phyloP scores from a whole-genome alignment of 352 stramenopile genomes.

The Phytopythium aichiense region DNA sequence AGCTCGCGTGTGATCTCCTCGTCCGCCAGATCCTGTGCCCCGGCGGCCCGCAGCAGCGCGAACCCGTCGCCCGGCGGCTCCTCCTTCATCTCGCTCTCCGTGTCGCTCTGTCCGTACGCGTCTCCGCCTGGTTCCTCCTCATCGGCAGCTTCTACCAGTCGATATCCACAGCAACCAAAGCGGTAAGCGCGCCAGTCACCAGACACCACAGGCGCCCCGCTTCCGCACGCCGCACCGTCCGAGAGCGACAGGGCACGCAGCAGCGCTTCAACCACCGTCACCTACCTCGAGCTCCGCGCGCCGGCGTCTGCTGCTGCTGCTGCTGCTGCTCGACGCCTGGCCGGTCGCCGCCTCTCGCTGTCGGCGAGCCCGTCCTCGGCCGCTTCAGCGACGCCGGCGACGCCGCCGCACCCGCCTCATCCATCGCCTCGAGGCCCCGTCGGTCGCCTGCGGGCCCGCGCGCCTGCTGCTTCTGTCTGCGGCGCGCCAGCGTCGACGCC shows the following conservation, averaged over 20 bases:
- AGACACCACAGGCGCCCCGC: background rate
- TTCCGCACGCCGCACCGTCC: background rate
- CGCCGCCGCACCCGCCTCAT: background rate
- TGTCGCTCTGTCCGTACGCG: background rate
- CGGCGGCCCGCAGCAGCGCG: slow-evolving; percentile 6
- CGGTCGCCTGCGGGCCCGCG: background rate
- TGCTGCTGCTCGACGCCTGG: background rate
- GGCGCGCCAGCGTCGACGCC: background rate
- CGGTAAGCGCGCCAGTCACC: background rate
- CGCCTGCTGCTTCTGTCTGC: background rate
- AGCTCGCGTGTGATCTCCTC: slow-evolving; percentile 17
- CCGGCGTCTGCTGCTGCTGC: background rate
- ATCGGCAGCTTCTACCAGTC: background rate
- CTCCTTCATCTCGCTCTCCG: slow-evolving; percentile 9
- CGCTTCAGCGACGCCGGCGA: slow-evolving; percentile 3
- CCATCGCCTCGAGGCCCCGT: background rate
- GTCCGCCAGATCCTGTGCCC: background rate
- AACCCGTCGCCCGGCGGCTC: background rate
- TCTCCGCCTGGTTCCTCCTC: background rate
- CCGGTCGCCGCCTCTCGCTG: background rate
- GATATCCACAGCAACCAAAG: background rate
- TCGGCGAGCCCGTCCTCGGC: background rate
- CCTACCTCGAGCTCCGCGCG: slow-evolving; percentile 1
- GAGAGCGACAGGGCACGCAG: background rate
- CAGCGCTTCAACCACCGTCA: background rate